Base-by-base conservation (phyloP, 768 basidiomycete genomes). In the Mycena albidolilacea region DNA sequence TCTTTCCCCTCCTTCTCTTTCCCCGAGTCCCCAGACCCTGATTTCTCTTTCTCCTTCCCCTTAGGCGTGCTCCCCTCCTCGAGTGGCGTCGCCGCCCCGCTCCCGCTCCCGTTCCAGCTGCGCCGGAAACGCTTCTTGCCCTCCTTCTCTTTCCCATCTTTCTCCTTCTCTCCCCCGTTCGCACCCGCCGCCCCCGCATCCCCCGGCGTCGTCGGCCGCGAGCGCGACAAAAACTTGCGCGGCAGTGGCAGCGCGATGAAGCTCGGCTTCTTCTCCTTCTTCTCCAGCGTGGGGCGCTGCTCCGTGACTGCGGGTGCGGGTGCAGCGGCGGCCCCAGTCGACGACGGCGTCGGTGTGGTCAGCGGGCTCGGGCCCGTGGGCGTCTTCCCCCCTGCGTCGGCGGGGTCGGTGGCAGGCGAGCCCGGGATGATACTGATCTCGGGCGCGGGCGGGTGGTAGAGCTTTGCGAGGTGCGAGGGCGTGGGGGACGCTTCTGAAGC, bases 81-180 rank as follows among this genome's bases (percentile, higher is more conserved):
- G 5, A 44, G 60, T 37, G 48, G 37, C 44, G n/a, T 39, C 46
- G 21, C 61, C 8, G 17, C 41, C 43, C 39, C 23, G 11, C 9
- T 68, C 64, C 58, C 61, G 61, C 67, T 41, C 19, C 74, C 77
- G 21, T 77, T 80, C 78, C 80, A 81, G 15, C 79, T 80, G 57
- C 76, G 75, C 35, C 78, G 77, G 68, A 82, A 81, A 21, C 77
- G 73, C 70, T 74, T 80, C 72, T 75, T 78, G 60, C 79, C 70
- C 44, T 70, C 81, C 57, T 74, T 79, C 43, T 57, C 70, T 5
- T 79, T 74, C 19, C 0, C 5, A 15, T 69, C 81, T 48, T 74
- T 79, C 35, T 54, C 67, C 5, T 78, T 60, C 19, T 12, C 60
- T 9, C 10, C 30, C 39, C n/a, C 43, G 48, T 12, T 58, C 23